Evolutionary conservation across 306 rosid genomes (phyloP).

Genomic region (Glycyrrhiza uralensis): DNA sequence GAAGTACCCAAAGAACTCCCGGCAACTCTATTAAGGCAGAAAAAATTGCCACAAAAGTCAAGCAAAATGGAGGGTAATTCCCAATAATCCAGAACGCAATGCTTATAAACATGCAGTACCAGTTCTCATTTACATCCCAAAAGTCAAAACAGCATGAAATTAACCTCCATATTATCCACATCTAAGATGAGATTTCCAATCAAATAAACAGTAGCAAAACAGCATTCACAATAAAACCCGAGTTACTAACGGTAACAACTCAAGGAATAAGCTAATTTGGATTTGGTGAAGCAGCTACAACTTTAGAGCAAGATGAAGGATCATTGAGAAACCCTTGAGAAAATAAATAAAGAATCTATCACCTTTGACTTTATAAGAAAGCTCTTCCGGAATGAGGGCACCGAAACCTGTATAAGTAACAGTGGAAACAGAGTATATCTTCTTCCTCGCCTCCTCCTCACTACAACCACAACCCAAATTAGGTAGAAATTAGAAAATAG

Average conservation of each 20-base stretch:
- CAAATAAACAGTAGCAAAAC: background rate
- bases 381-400: conserved; percentile 85
- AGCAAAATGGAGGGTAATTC: background rate
- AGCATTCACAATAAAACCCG: conserved; percentile 6
- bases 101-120: background rate
- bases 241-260: background rate
- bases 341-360: background rate
- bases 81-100: background rate
- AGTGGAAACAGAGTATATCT: conserved; percentile 86
- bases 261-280: background rate
- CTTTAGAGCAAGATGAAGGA: background rate
- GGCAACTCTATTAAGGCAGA: conserved; percentile 49
- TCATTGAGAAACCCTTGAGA: background rate
- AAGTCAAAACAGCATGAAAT: background rate
- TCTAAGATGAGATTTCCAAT: background rate
- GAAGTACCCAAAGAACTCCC: conserved; percentile 90
- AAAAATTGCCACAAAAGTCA: conserved; percentile 1
- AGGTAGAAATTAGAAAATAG: background rate
- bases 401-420: conserved; percentile 78
- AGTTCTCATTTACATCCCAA: background rate
- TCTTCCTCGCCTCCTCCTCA: conserved; percentile 87
- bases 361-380: conserved; percentile 82
- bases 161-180: background rate
- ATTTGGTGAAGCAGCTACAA: background rate
- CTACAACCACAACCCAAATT: conserved; percentile 28